phyloP scores from a whole-genome alignment of 2,329 filamentous ascomycete genomes.

The Fusarium liriodendri region DNA sequence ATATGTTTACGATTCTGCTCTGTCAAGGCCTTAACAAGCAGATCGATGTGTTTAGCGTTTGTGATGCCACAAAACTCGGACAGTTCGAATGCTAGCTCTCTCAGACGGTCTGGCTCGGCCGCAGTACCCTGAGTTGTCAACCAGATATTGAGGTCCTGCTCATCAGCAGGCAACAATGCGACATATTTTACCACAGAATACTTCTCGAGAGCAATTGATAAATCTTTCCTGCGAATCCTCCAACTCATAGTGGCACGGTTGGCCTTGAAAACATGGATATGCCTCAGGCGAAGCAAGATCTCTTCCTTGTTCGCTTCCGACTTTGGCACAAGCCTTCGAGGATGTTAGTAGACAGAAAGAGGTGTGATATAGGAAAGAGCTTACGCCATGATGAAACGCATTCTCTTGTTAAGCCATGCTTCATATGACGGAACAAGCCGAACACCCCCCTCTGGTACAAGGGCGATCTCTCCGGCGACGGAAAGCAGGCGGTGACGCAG shows the following conservation, averaged over 20 bases:
- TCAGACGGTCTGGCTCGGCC: not conserved
- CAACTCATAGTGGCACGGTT: not conserved
- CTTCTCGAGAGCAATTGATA: not conserved
- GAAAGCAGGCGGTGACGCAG: no score
- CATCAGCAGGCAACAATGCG: not conserved
- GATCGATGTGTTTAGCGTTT: not conserved
- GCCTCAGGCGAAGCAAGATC: no score
- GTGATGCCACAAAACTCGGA: not conserved
- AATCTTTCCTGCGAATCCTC: not conserved
- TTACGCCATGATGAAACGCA: no score
- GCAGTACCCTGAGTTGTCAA: not conserved
- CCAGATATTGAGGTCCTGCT: not conserved
- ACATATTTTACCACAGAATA: not conserved
- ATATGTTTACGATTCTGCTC: not conserved
- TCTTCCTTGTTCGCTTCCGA: no score
- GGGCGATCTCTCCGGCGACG: no score
- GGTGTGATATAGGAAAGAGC: no score
- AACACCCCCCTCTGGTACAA: no score
- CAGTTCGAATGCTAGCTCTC: not conserved
- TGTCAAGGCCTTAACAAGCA: not conserved
- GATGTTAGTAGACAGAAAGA: no score
- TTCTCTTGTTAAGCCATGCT: no score
- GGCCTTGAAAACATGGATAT: no score
- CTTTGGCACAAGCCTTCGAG: no score
- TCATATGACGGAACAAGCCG: no score